A percentile compares a stretch with the other conserved stretches of the same genome.
These are phyloP conservation scores for Ceratocystis huliohia DNA, from an alignment of 2,329 filamentous ascomycete species.

Conservation along the genomic window DNA sequence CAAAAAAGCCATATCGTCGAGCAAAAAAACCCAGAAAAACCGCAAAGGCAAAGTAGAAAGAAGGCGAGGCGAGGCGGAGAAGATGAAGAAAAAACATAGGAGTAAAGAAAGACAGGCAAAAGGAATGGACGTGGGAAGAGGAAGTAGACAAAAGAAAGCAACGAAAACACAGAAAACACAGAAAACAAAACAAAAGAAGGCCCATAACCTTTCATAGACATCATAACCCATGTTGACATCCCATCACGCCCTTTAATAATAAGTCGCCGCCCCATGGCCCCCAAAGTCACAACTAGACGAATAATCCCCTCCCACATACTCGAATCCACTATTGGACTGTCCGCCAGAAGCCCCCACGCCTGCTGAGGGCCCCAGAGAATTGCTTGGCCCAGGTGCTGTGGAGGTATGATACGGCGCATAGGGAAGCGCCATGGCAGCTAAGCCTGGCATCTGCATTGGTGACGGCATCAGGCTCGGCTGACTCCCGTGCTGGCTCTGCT, in stretches of 20 bases:
- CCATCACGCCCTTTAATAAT: conserved; percentile 2
- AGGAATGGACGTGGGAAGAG: background rate
- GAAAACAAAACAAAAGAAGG: conserved; percentile 6
- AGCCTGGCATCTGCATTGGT: conserved; percentile 4
- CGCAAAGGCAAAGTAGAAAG: background rate
- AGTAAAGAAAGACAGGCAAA: conserved; percentile 8
- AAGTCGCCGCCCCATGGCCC: background rate
- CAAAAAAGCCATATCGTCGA: background rate
- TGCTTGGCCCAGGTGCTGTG: background rate
- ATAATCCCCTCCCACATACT: conserved; percentile 17
- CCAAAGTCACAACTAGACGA: conserved; percentile 5
- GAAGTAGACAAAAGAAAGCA: background rate
- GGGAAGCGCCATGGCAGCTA: background rate
- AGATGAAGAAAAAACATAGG: background rate
- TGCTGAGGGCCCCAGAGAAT: background rate
- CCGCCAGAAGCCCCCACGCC: background rate
- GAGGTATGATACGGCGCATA: background rate
- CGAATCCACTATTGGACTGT: background rate
- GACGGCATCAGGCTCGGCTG: background rate
- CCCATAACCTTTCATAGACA: background rate
- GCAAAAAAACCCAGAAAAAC: background rate
- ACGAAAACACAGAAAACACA: conserved; percentile 6
- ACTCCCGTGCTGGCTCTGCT: background rate
- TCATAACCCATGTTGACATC: background rate
- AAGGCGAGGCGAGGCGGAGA: background rate